Evolutionary conservation across 441 rosid species (phyloP).

Genomic region (Dalechampia spathulata): DNA sequence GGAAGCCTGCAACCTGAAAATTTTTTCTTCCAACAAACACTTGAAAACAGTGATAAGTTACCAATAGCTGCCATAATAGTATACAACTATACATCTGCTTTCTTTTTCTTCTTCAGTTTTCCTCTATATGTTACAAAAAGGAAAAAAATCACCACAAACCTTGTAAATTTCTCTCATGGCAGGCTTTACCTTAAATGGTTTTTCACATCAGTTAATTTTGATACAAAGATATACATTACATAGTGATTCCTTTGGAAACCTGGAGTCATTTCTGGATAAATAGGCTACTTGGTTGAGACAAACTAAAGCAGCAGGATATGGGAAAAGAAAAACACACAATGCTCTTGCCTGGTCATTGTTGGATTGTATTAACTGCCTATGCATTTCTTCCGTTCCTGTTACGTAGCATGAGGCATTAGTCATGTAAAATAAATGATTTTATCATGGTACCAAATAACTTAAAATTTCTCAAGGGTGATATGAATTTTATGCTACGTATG

Average conservation of each 20-base stretch:
- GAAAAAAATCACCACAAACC: not conserved
- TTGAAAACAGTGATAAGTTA: not conserved
- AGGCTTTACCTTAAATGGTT: not conserved
- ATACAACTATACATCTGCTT: not conserved
- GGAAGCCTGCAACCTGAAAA: not conserved
- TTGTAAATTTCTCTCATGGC: not conserved
- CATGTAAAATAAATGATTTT: not conserved
- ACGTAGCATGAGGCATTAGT: not conserved
- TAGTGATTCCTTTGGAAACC: conserved; percentile 10
- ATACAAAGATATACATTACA: conserved; percentile 8
- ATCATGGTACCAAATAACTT: not conserved
- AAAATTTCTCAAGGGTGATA: not conserved
- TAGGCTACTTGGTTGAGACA: conserved; percentile 7
- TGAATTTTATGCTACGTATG: not conserved
- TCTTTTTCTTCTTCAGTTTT: not conserved
- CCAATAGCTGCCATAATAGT: not conserved
- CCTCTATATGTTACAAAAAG: not conserved
- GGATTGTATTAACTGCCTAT: conserved; percentile 10
- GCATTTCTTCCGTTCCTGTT: conserved; percentile 32
- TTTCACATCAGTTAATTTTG: conserved; percentile 1
- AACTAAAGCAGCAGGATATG: not conserved
- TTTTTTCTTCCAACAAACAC: not conserved
- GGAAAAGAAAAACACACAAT: not conserved
- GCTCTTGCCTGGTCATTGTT: conserved; percentile 1
- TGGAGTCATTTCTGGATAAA: conserved; percentile 18